Evolutionary conservation across 768 basidiomycete species (phyloP), one percentile per base, ranked within the genome.

Genomic region (Roridomyces roridus): DNA sequence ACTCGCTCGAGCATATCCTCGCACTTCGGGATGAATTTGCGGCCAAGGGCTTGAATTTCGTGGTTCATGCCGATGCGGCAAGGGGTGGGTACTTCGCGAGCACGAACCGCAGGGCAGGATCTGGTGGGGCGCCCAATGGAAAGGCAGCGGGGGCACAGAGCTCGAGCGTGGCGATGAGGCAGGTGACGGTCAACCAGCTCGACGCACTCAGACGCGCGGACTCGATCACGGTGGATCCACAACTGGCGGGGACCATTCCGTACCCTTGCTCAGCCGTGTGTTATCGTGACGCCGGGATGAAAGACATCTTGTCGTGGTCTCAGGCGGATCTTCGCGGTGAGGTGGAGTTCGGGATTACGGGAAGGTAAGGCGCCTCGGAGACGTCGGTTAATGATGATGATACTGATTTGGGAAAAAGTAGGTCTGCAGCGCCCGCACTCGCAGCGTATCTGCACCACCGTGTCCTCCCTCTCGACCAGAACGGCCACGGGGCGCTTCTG

Each of bases 31-130:
- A 71, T 10, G 67, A 69, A 40, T 72, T 60, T 42, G 66, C 68
- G 54, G 59, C 47, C 44, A 64, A 67, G 37, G 78, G 77, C 3
- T 65, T 80, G 20, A 69, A 65, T 4, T 80, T 80, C 62, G 43
- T 78, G 20, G 58, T 80, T 17, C 79, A 80, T 47, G 75, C 71
- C n/a, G 78, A 81, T 53, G 80, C 73, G 10, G 80, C 80, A 4
- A 80, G 78, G 80, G 80, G 80, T 10, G 75, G 74, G 12, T 81
- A 80, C 64, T 82, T 80, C 56, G 64, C 70, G 14, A 68, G 72
- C 10, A 72, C 71, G 63, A 61, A 73, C 28, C 66, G 65, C 26
- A n/a, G n/a, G n/a, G n/a, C n/a, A n/a, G n/a, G n/a, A n/a, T n/a
- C n/a, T n/a, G n/a, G n/a, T n/a, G n/a, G n/a, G n/a, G n/a, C n/a